Evolutionary conservation across 2,329 filamentous ascomycete species (phyloP), one percentile per base, ranked within the genome.

Genomic region (Pestalotiopsis sp.): DNA sequence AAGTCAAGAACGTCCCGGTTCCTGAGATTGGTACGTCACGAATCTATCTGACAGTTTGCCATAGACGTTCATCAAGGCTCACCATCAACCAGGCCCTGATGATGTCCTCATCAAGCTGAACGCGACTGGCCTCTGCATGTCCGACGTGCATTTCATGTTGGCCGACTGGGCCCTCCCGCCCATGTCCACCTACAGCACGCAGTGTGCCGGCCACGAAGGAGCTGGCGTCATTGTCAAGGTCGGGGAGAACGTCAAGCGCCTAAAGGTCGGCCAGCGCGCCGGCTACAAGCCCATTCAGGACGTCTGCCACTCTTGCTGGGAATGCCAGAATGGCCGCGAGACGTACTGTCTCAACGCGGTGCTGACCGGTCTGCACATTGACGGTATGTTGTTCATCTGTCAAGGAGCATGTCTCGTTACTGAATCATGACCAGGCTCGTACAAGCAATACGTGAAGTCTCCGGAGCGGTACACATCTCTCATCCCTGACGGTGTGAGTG

Each of bases 371-470:
- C 61, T 73, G 12, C 68, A 71, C 13, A 61, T 65, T 36, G 49
- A 66, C 20, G 64, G 64, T 68, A 25, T 3, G 67, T 20, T 20
- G 11, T 12, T 57, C 66, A 5, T 60, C 40, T 14, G 5, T 11
- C n/a, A 20, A n/a, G 6, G 12, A 52, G 25, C 5, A 27, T 36
- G 27, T 20, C 9, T 25, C 14, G 4, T 36, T 31, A 45, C 9
- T 56, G 1, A 66, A 45, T 13, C 52, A 25, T 14, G 11, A 17
- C 17, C 38, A 78, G 83, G 87, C 1, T 86, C 86, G 1, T 90
- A 89, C 75, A 85, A 89, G 76, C 86, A 90, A 75, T 91, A 90
- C 74, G 78, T 90, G 52, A 80, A 83, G 13, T 85, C 83, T 1
- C 87, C 88, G 0, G 87, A 86, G 14, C 81, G 85, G 66, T 87